These are phyloP conservation scores for Daldinia bambusicola DNA, from an alignment of 495 filamentous ascomycete genomes.

Conservation along the genomic window DNA sequence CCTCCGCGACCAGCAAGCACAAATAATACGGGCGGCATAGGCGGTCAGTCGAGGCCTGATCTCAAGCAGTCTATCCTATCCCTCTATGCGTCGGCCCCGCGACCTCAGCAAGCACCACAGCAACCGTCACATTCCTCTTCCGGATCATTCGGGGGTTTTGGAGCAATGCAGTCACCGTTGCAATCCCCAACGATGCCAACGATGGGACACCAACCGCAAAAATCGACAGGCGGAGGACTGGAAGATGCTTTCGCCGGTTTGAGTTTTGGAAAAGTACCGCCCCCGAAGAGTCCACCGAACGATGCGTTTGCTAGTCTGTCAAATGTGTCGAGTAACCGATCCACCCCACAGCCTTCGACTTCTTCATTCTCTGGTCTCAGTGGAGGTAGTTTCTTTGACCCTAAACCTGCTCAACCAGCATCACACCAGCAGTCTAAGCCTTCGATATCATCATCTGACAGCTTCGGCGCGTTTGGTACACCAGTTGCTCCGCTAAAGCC, in stretches of 20 bases:
- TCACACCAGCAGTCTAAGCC: slow-evolving; percentile 61
- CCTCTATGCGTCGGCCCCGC: slow-evolving; percentile 86
- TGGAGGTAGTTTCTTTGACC: slow-evolving; percentile 84
- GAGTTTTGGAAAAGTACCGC: slow-evolving; percentile 70
- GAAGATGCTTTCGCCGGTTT: slow-evolving; percentile 89
- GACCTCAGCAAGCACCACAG: slow-evolving; percentile 69
- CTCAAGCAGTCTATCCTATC: slow-evolving; percentile 97
- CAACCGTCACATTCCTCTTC: slow-evolving; percentile 58
- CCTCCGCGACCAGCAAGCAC: slow-evolving; percentile 79
- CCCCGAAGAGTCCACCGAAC: slow-evolving; percentile 65
- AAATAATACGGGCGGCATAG: slow-evolving; percentile 65
- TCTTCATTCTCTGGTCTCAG: slow-evolving; percentile 65
- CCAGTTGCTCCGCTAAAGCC: slow-evolving; percentile 60
- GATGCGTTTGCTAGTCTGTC: slow-evolving; percentile 78
- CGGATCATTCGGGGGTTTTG: slow-evolving; percentile 67
- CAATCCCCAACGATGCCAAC: slow-evolving; percentile 55
- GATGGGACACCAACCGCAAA: slow-evolving; percentile 55
- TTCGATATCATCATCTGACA: slow-evolving; percentile 57
- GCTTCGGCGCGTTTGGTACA: slow-evolving; percentile 65
- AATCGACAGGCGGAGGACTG: slow-evolving; percentile 72
- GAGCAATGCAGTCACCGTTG: slow-evolving; percentile 70
- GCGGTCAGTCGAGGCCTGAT: slow-evolving; percentile 83
- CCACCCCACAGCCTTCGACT: slow-evolving; percentile 64
- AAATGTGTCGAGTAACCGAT: slow-evolving; percentile 64
- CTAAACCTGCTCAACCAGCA: slow-evolving; percentile 67